Evolutionary conservation across 2,329 filamentous ascomycete genomes (phyloP).

Genomic region (Ophiostoma novo-ulmi): DNA sequence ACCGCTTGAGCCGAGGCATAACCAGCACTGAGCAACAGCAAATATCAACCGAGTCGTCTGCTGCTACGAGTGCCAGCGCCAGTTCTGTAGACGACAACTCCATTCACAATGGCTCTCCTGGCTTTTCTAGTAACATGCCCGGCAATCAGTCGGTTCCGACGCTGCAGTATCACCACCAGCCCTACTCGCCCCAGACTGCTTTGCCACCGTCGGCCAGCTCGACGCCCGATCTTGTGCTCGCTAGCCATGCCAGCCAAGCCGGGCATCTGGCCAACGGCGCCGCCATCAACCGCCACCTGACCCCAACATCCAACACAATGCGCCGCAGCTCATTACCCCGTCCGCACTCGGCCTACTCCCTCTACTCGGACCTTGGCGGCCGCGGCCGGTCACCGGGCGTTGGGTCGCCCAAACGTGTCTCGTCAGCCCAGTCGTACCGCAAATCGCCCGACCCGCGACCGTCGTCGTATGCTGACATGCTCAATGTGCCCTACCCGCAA

Average conservation of each 20-base stretch:
- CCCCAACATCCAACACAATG: constrained; percentile 51
- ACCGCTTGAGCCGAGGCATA: constrained; percentile 51
- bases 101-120: neutral
- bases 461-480: constrained; percentile 54
- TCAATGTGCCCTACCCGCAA: constrained; percentile 73
- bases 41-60: constrained; percentile 48
- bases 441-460: constrained; percentile 52
- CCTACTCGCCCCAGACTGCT: constrained; percentile 35
- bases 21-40: constrained; percentile 48
- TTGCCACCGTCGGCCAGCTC: constrained; percentile 11
- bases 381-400: constrained; percentile 55
- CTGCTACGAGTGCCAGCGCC: constrained; percentile 45
- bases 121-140: constrained; percentile 40
- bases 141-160: constrained; percentile 46
- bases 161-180: constrained; percentile 58
- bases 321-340: constrained; percentile 57
- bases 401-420: constrained; percentile 42
- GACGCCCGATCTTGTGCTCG: constrained; percentile 42
- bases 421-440: constrained; percentile 48
- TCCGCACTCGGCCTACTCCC: constrained; percentile 72
- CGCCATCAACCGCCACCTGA: constrained; percentile 57
- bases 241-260: constrained; percentile 39
- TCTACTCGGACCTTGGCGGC: constrained; percentile 62
- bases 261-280: constrained; percentile 32
- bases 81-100: constrained; percentile 41